These are phyloP conservation scores for Lichtheimia ornata DNA, from an alignment of 371 early-diverging fungal species.

Conservation along the genomic window DNA sequence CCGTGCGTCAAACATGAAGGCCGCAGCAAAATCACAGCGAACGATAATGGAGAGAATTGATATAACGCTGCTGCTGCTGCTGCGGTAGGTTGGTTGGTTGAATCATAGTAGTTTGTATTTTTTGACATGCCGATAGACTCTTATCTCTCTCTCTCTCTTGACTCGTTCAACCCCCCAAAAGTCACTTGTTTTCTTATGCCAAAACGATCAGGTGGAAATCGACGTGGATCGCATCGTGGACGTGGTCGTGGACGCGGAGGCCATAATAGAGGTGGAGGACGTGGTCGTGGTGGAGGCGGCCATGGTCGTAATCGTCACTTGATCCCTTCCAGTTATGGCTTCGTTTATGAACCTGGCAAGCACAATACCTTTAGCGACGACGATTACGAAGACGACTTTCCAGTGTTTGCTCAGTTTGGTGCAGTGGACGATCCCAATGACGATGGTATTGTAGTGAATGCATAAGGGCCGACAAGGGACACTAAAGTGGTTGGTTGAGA, in stretches of 20 bases:
- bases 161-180: too few species aligned
- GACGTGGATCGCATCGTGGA: background rate
- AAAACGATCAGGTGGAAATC: too few species aligned
- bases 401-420: conserved; percentile 22
- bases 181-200: too few species aligned
- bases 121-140: too few species aligned
- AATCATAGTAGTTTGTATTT: too few species aligned
- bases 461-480: background rate
- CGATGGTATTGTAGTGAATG: conserved; percentile 1
- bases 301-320: conserved; percentile 15
- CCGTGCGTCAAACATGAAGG: too few species aligned
- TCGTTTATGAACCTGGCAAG: conserved; percentile 15
- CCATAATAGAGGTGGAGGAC: conserved; percentile 5
- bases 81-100: too few species aligned
- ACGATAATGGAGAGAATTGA: too few species aligned
- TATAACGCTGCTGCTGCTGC: too few species aligned
- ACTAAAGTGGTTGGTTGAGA: background rate
- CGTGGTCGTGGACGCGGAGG: conserved; percentile 11
- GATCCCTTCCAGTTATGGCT: conserved; percentile 6
- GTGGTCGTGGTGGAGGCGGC: conserved; percentile 14
- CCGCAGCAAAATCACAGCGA: too few species aligned
- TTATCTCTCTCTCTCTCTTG: too few species aligned
- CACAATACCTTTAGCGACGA: conserved; percentile 1
- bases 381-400: conserved; percentile 20
- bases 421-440: conserved; percentile 10